These are phyloP conservation scores for Pseudogymnoascus sp. DNA, from an alignment of 2,329 filamentous ascomycete species.

Conservation along the genomic window DNA sequence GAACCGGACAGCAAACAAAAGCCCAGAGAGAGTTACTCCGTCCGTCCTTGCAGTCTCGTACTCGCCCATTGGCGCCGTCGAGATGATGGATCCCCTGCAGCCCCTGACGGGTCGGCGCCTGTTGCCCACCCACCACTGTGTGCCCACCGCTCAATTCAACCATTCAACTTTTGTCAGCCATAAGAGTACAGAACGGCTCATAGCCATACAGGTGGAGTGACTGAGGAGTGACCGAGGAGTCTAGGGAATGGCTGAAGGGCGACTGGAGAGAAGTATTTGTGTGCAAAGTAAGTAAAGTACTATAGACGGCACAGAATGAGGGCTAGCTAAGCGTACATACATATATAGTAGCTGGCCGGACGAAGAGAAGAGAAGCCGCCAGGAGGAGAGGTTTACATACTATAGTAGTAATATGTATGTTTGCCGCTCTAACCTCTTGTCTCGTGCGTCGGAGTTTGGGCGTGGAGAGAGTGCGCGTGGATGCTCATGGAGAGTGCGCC, in stretches of 20 bases:
- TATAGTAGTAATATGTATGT: neutral
- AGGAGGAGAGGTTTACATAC: neutral
- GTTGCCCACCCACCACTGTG: constrained; percentile 6
- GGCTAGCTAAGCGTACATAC: neutral
- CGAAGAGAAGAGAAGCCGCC: neutral
- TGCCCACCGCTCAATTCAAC: neutral
- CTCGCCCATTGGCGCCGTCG: neutral
- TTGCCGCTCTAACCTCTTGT: neutral
- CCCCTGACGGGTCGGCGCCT: constrained; percentile 5
- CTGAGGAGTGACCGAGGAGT: neutral
- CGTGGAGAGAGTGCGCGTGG: neutral
- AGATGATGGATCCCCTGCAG: neutral
- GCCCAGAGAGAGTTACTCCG: neutral
- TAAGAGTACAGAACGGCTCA: neutral
- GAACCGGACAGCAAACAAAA: neutral
- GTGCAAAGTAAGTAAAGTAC: neutral
- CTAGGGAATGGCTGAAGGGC: neutral
- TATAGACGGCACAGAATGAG: neutral
- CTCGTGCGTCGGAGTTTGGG: neutral
- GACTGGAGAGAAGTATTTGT: neutral
- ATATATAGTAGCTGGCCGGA: neutral
- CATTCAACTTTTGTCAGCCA: neutral
- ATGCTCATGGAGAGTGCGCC: neutral
- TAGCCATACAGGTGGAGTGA: neutral
- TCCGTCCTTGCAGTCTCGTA: neutral